These are phyloP conservation scores for Colletotrichum tropicicola DNA, from an alignment of 2,329 filamentous ascomycete genomes.

Conservation along the genomic window DNA sequence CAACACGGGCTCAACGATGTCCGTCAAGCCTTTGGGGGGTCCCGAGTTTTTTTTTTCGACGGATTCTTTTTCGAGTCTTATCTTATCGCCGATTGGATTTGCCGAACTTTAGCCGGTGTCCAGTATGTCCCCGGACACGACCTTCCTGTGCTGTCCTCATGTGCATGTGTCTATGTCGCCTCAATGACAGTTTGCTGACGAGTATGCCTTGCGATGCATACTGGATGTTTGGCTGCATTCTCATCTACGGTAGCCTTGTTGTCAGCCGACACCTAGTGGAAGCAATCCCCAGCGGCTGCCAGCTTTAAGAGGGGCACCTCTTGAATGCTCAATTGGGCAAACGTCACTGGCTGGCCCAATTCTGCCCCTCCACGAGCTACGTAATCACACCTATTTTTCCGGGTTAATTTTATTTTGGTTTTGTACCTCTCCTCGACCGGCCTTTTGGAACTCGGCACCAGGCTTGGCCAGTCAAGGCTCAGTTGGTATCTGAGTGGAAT, in stretches of 20 bases:
- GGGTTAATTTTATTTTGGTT: not conserved
- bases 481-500: too few species aligned
- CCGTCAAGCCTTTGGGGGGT: constrained; percentile 10
- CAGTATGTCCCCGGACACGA: too few species aligned
- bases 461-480: too few species aligned
- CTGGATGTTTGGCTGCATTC: too few species aligned
- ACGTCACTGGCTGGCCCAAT: not conserved
- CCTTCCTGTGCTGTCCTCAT: too few species aligned
- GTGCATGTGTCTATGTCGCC: too few species aligned
- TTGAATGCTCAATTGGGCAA: not conserved
- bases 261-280: too few species aligned
- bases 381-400: not conserved
- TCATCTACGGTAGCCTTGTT: not conserved
- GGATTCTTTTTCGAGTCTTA: constrained; percentile 17
- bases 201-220: too few species aligned
- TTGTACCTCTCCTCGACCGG: too few species aligned
- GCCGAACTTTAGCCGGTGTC: constrained; percentile 8
- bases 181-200: too few species aligned
- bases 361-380: not conserved
- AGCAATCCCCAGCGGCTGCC: too few species aligned
- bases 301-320: not conserved
- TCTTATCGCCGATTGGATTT: constrained; percentile 15
- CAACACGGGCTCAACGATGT: constrained; percentile 2
- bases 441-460: not conserved
- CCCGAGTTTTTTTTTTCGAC: constrained; percentile 16